phyloP scores from a whole-genome alignment of 306 rosid species.

The Pterocarpus macrocarpus region DNA sequence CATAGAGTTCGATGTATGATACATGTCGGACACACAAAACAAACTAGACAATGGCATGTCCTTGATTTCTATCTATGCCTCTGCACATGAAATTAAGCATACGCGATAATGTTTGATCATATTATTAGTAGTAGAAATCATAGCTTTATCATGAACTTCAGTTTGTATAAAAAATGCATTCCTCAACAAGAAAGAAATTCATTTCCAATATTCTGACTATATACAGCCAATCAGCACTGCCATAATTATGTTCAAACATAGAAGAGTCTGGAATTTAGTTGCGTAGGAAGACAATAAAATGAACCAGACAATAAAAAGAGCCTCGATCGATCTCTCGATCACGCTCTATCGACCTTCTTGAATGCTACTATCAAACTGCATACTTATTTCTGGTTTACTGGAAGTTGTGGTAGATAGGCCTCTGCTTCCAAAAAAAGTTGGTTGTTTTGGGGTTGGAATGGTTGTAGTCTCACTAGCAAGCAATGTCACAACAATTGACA shows the following conservation, averaged over 20 bases:
- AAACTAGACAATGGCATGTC: too few relatives aligned
- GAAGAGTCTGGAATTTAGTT: background rate
- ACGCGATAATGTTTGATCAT: background rate
- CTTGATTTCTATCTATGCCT: too few relatives aligned
- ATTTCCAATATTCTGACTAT: background rate
- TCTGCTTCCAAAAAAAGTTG: constrained; percentile 45
- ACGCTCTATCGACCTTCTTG: constrained; percentile 39
- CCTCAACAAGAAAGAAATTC: background rate
- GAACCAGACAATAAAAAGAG: too few relatives aligned
- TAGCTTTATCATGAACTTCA: background rate
- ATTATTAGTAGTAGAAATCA: background rate
- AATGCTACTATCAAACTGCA: background rate
- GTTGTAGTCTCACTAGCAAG: constrained; percentile 46
- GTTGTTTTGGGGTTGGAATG: constrained; percentile 51
- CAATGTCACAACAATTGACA: constrained; percentile 47
- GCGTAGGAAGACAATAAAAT: background rate
- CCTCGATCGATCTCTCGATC: background rate
- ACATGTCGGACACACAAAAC: too few relatives aligned
- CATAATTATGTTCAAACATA: background rate
- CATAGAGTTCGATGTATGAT: too few relatives aligned
- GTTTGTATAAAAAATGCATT: background rate
- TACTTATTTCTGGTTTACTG: background rate
- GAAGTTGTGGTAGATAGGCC: constrained; percentile 37
- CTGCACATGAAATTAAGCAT: background rate
- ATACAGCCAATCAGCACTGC: background rate